Base-by-base conservation (phyloP, 2,329 filamentous ascomycete genomes). In the Diaporthe citri region DNA sequence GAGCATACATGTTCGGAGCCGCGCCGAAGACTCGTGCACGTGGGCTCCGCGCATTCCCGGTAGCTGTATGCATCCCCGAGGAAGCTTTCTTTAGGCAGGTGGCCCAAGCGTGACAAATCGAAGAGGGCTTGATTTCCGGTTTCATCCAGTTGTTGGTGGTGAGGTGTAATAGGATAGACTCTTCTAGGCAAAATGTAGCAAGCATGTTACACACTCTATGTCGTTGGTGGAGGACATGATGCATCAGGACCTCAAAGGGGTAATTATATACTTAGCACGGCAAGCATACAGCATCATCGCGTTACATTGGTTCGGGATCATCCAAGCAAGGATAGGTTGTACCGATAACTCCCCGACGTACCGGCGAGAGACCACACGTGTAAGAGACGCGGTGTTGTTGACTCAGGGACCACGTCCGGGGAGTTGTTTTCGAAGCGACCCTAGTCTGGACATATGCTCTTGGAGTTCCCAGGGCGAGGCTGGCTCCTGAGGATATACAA, bases 1-100 rank as follows among this genome's bases (percentile, higher is more conserved):
- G 46, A 39, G 46, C 28, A 67, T 28, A 39, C 41, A 7, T 39
- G 52, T 34, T 67, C 46, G 64, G 64, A 67, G 22, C 64, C 64
- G 64, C 12, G 46, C 46, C 46, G 64, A 67, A 52, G 20, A 8
- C 46, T 39, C 12, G 13, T n/a, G n/a, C n/a, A n/a, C n/a, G n/a
- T n/a, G n/a, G n/a, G n/a, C n/a, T n/a, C n/a, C n/a, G n/a, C n/a
- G n/a, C n/a, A n/a, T n/a, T n/a, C n/a, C n/a, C n/a, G n/a, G n/a
- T n/a, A n/a, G n/a, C n/a, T n/a, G n/a, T 52, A 51, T 39, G 64
- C 46, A 36, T 51, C 25, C 22, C n/a, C 3, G 52, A 4, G 39
- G 22, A 31, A 6, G 25, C 46, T 64, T 13, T 12, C 25, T 51
- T 22, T 67, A 10, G 46, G 43, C 25, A 7, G 10, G 64, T 22